phyloP scores from a whole-genome alignment of 1,139 yeast genomes.

The Kluyveromyces sp. region DNA sequence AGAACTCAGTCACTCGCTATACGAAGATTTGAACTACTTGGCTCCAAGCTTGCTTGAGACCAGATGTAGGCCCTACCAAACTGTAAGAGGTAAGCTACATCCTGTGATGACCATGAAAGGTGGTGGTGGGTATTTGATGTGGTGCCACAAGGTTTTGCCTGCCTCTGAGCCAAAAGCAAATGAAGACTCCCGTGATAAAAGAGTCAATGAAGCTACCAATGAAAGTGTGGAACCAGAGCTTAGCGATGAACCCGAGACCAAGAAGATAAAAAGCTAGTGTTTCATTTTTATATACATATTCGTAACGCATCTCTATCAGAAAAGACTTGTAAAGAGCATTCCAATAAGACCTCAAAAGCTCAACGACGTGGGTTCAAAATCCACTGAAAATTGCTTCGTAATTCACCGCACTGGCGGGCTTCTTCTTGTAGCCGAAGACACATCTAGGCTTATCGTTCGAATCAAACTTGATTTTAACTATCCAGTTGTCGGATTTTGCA shows the following conservation, averaged over 20 bases:
- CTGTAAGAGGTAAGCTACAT: conserved; percentile 89
- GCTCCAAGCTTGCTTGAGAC: conserved; percentile 84
- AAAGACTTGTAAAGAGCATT: no score
- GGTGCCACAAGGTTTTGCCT: conserved; percentile 78
- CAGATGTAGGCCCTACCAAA: conserved; percentile 80
- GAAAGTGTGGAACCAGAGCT: not conserved
- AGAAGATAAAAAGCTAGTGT: conserved; percentile 4
- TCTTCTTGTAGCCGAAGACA: conserved; percentile 28
- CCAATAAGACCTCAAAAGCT: no score
- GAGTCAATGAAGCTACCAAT: not conserved
- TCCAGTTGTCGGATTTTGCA: conserved; percentile 19
- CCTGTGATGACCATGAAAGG: conserved; percentile 93
- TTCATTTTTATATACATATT: no score
- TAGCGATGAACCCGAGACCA: conserved; percentile 7
- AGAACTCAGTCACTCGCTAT: conserved; percentile 62
- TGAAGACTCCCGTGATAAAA: not conserved
- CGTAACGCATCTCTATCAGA: not conserved
- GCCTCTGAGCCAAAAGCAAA: conserved; percentile 36
- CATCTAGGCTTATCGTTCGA: conserved; percentile 32
- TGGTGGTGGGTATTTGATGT: conserved; percentile 81
- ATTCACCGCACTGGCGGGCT: not conserved
- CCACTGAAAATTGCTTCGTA: conserved; percentile 12
- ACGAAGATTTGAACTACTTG: conserved; percentile 59
- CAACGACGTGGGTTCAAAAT: conserved; percentile 8
- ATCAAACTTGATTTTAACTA: conserved; percentile 29